Percentiles rank a stretch among this genome's conserved stretches.
Evolutionary conservation across 2,329 filamentous ascomycete species (phyloP).

Genomic region (Plectosphaerella sp.): DNA sequence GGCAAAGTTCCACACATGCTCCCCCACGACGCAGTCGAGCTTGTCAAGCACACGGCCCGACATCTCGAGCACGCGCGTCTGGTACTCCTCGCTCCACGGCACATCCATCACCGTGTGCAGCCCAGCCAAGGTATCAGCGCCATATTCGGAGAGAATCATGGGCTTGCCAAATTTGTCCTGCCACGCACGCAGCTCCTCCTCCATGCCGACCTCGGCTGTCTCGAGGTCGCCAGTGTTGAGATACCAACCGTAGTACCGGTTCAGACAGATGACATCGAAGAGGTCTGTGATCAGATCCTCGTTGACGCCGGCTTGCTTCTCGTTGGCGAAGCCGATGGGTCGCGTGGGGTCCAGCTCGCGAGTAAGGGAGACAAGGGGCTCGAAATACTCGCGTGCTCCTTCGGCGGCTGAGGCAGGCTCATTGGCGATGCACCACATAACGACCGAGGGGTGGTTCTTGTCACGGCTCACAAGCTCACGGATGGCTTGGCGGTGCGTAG

Average conservation of each 20-base stretch:
- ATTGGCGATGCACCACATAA: conserved; percentile 19
- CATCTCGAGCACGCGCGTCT: conserved; percentile 18
- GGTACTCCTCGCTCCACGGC: conserved; percentile 24
- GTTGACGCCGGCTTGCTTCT: conserved; percentile 5
- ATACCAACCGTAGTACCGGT: conserved; percentile 24
- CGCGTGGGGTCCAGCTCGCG: conserved; percentile 18
- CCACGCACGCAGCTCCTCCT: conserved; percentile 17
- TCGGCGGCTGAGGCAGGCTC: conserved; percentile 16
- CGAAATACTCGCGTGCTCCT: conserved; percentile 17
- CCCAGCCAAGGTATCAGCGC: conserved; percentile 20
- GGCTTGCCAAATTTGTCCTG: conserved; percentile 18
- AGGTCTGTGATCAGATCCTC: conserved; percentile 17
- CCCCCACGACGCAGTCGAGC: conserved; percentile 18
- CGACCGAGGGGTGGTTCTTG: conserved; percentile 21
- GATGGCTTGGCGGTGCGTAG: conserved; percentile 15
- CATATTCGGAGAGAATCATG: conserved; percentile 23
- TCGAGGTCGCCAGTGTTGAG: conserved; percentile 15
- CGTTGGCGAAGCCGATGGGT: conserved; percentile 19
- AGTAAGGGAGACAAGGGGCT: conserved; percentile 15
- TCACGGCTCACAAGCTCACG: conserved; percentile 18
- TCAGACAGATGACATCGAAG: conserved; percentile 21
- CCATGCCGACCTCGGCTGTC: conserved; percentile 15
- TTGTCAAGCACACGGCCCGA: conserved; percentile 23
- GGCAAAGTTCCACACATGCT: conserved; percentile 21
- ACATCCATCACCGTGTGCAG: conserved; percentile 18